Percentiles rank a stretch among this genome's conserved stretches.
Evolutionary conservation across 2,329 filamentous ascomycete species (phyloP).

Genomic region (Talaromyces sp.): DNA sequence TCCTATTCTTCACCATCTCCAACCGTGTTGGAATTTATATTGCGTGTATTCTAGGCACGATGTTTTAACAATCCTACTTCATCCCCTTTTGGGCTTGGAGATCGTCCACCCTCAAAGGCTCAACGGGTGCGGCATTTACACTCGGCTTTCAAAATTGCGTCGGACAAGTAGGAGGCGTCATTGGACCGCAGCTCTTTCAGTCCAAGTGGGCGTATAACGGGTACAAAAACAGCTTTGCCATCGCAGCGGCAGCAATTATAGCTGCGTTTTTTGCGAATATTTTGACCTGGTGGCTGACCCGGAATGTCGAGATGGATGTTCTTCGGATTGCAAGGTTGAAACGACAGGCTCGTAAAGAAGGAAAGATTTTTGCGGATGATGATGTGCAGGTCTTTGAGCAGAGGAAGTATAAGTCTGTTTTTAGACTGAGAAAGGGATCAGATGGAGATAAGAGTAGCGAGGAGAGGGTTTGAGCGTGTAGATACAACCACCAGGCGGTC

Average conservation of each 20-base stretch:
- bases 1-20: constrained; percentile 41
- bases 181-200: constrained; percentile 46
- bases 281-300: constrained; percentile 45
- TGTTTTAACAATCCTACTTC: constrained; percentile 46
- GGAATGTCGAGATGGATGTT: constrained; percentile 42
- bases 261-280: constrained; percentile 35
- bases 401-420: neutral
- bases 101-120: constrained; percentile 41
- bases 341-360: constrained; percentile 28
- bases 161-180: constrained; percentile 46
- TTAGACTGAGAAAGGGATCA: neutral
- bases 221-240: constrained; percentile 38
- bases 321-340: constrained; percentile 29
- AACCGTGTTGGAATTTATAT: constrained; percentile 42
- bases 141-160: constrained; percentile 44
- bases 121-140: constrained; percentile 46
- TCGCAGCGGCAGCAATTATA: constrained; percentile 23
- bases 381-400: constrained; percentile 22
- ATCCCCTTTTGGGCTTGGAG: constrained; percentile 49
- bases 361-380: constrained; percentile 28
- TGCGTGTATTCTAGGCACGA: constrained; percentile 44
- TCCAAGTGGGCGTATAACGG: constrained; percentile 42
- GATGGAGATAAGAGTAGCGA: neutral
- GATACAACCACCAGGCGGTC: too few relatives aligned
- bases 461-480: neutral